phyloP scores from a whole-genome alignment of 2,329 filamentous ascomycete genomes.

The Talaromyces sp. region DNA sequence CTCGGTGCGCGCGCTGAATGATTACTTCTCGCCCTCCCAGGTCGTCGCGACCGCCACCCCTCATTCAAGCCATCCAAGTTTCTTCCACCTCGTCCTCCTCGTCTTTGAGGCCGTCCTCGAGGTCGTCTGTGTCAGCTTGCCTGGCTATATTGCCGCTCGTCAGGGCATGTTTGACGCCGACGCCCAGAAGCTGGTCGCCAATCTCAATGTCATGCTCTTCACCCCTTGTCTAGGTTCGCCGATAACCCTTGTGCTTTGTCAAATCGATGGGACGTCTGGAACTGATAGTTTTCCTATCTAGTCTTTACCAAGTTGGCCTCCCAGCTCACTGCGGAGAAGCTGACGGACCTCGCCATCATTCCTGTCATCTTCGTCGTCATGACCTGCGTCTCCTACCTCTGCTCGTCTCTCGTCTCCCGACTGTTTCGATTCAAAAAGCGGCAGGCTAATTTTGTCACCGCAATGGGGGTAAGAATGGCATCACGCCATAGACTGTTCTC shows the following conservation, averaged over 20 bases:
- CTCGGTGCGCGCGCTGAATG: slow-evolving; percentile 38
- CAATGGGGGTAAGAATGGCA: slow-evolving; percentile 66
- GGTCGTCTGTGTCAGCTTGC: slow-evolving; percentile 89
- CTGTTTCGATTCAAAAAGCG: slow-evolving; percentile 77
- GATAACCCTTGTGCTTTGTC: background rate
- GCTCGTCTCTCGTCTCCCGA: slow-evolving; percentile 65
- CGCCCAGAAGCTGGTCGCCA: slow-evolving; percentile 93
- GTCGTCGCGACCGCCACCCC: slow-evolving; percentile 14
- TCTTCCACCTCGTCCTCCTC: slow-evolving; percentile 64
- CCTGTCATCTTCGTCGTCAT: slow-evolving; percentile 90
- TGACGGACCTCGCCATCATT: slow-evolving; percentile 85
- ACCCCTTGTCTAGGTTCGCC: slow-evolving; percentile 86
- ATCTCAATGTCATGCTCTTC: slow-evolving; percentile 93
- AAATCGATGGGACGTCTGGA: background rate
- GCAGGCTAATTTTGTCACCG: slow-evolving; percentile 88
- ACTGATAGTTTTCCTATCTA: slow-evolving; percentile 28
- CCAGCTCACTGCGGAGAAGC: slow-evolving; percentile 85
- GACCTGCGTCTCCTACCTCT: slow-evolving; percentile 77
- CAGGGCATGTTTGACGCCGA: slow-evolving; percentile 92
- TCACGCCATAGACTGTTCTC: background rate
- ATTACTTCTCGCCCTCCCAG: slow-evolving; percentile 9
- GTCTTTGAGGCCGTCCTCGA: slow-evolving; percentile 94
- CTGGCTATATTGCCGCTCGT: slow-evolving; percentile 86
- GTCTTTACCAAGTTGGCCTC: slow-evolving; percentile 97
- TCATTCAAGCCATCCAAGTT: slow-evolving; percentile 42